A percentile compares a stretch with the other conserved stretches of the same genome.
Evolutionary conservation across 805 yeast genomes (phyloP).

Genomic region (Myxozyma kluyveri): DNA sequence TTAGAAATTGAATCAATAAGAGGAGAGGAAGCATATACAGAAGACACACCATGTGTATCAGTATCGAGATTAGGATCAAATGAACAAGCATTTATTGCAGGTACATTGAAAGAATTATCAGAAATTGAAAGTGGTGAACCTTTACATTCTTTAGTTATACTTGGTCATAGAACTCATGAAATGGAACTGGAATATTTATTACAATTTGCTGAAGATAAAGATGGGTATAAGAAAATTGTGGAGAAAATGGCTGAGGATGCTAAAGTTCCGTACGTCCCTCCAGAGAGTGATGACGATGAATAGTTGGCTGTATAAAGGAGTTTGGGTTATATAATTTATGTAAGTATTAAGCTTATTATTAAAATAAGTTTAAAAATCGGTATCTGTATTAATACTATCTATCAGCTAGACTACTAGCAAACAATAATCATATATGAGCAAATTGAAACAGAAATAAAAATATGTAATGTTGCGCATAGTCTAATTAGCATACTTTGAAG

Average conservation of each 20-base stretch:
- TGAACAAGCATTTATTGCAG: conserved; percentile 77
- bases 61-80: conserved; percentile 90
- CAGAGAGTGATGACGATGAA: conserved; percentile 17
- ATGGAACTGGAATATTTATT: conserved; percentile 81
- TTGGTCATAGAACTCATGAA: conserved; percentile 92
- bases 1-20: conserved; percentile 82
- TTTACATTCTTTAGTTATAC: conserved; percentile 81
- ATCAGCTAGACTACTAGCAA: too few relatives aligned
- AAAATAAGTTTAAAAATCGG: too few relatives aligned
- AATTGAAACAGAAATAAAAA: too few relatives aligned
- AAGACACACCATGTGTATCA: conserved; percentile 89
- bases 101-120: conserved; percentile 70
- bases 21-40: conserved; percentile 73
- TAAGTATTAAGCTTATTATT: too few relatives aligned
- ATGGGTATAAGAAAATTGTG: conserved; percentile 49
- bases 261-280: background rate
- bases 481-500: conserved; percentile 38
- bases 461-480: too few relatives aligned
- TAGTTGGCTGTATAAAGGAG: background rate
- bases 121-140: conserved; percentile 93
- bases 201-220: conserved; percentile 67
- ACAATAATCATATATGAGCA: too few relatives aligned
- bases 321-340: too few relatives aligned
- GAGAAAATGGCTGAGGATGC: conserved; percentile 38
- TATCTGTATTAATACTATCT: too few relatives aligned